Evolutionary conservation across 176 grass and related monocot species (phyloP), one percentile per base, ranked within the genome.

Genomic region (Paspalum vaginatum): DNA sequence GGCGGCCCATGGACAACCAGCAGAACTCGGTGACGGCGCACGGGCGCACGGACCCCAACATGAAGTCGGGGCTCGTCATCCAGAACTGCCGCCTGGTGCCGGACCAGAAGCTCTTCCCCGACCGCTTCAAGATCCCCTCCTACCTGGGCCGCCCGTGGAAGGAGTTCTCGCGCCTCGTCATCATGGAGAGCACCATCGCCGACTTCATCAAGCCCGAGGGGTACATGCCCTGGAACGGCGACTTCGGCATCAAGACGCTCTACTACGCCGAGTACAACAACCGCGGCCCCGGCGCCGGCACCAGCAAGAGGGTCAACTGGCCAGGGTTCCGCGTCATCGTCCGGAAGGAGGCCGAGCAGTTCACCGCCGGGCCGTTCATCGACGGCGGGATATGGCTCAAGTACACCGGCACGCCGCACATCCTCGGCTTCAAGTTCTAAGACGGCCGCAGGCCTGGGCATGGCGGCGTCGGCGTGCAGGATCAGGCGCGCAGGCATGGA

Each of bases 61-160:
- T 87, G 90, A 93, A 91, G 70, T 88, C 89, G 60, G 93, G 88
- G 12, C 68, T 97, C n/a, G 85, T 97, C 48, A 92, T 97, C 88
- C 93, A 93, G 79, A 97, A 97, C 62, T 93, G 87, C 70, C 87
- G 87, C 54, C 89, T 97, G 32, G 75, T 88, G n/a, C 89, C 90
- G 0, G 90, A 93, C 67, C 83, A 82, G 59, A 77, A 62, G 41
- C 90, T 97, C 24, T 89, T 89, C 82, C 14, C 75, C 0, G 90
- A 91, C 85, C 61, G 76, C 40, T 70, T 84, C 79, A 93, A 84
- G 75, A 79, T 93, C 79, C 85, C 90, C 3, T 93, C 78, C 27
- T 96, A 88, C 84, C 90, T 96, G 25, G 93, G 90, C 41, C 72
- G 93, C 1, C 93, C 93, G 0, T 96, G 93, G 90, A 92, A 92